Evolutionary conservation across 192 early-diverging fungal genomes (phyloP), one percentile per base, ranked within the genome.

Genomic region (Phlyctochytrium bullatum): DNA sequence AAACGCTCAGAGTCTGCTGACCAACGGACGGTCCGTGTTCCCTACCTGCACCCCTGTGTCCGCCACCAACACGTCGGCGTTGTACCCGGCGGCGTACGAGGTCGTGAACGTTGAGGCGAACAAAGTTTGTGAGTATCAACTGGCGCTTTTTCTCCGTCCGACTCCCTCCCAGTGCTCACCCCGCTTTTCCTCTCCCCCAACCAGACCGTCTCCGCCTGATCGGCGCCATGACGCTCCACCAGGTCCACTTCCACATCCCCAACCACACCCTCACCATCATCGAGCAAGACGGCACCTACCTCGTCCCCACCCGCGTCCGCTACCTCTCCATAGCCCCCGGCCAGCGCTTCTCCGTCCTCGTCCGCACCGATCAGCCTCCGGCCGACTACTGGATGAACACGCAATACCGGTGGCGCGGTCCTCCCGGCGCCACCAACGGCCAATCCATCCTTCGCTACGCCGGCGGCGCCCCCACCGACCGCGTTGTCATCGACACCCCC

Each of bases 331-430:
- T 64, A 17, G 34, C 27, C 28, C 36, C 63, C 63, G 63, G 63
- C 24, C 63, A 64, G 36, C 63, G 63, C 16, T 64, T 40, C 50
- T 64, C 63, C 10, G 24, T 64, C 25, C 23, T 64, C 0, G 29
- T 64, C 63, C 12, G 24, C 20, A 25, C 54, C 54, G 27, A 57
- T 25, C 54, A 57, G 27, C 54, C 16, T 6, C 14, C 54, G 10
- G 14, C 4, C 6, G 54, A 57, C 27, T 57, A 57, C 27, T 10
- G 14, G 14, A 28, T 28, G 20, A 27, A 10, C 27, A 10, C 27
- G 12, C 20, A 14, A 14, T 14, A 25, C 54, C 54, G 54, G 20
- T 57, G 54, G 54, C 12, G 54, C 10, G 54, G 4, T 28, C 14
- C 54, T 25, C 4, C 14, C 4, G 25, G 27, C 54, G 20, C 54